Conservation (phyloP, 768 basidiomycete genomes). For the Tricholoma bakamatsutake region DNA sequence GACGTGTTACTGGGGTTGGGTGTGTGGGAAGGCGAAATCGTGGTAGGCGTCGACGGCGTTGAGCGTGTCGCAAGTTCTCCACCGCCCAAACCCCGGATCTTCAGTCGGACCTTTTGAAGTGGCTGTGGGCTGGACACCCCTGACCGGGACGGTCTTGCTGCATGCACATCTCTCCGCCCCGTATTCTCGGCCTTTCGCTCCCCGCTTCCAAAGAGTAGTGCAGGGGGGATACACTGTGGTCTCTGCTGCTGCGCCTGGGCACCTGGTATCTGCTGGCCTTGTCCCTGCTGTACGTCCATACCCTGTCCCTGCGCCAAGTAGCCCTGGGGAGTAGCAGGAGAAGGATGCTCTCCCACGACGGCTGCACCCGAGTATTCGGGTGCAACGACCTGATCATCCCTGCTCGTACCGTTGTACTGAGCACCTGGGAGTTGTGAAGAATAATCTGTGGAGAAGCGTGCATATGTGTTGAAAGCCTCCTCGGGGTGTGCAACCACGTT, state of each 20-base stretch:
- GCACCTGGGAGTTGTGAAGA: conserved; percentile 58
- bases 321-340: neutral
- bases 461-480: conserved; percentile 66
- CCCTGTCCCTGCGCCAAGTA: conserved; percentile 5
- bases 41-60: conserved; percentile 16
- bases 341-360: neutral
- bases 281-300: conserved; percentile 2
- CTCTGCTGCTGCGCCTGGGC: neutral
- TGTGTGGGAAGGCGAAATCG: conserved; percentile 15
- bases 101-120: conserved; percentile 15
- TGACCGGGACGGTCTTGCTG: neutral
- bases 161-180: conserved; percentile 12
- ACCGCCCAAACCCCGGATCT: conserved; percentile 11
- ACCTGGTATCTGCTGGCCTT: conserved; percentile 2
- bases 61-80: conserved; percentile 14
- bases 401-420: conserved; percentile 32
- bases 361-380: conserved; percentile 1
- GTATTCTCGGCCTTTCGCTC: conserved; percentile 1
- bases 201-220: conserved; percentile 14
- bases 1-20: conserved; percentile 8
- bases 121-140: conserved; percentile 1
- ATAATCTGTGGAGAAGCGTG: conserved; percentile 59
- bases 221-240: conserved; percentile 17
- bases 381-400: conserved; percentile 25
- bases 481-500: conserved; percentile 32